A percentile compares a stretch with the other conserved stretches of the same genome.
phyloP scores from a whole-genome alignment of 2,329 filamentous ascomycete genomes.

The Stachybotrys elegans region DNA sequence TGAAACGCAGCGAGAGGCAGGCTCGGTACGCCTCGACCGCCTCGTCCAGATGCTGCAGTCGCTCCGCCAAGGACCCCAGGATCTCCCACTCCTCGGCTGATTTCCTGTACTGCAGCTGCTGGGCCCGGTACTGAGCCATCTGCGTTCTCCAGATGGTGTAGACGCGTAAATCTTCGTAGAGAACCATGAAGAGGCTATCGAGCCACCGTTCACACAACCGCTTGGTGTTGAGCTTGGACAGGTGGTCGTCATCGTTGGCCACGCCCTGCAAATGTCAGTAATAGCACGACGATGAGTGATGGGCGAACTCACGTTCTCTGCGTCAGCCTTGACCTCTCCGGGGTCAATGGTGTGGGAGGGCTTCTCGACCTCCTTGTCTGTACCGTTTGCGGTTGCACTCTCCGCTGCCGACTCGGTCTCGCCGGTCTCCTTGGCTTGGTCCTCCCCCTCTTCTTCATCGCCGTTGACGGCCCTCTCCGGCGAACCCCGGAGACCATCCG shows the following conservation, averaged over 20 bases:
- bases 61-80: constrained; percentile 83
- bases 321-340: constrained; percentile 69
- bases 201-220: constrained; percentile 96
- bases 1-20: constrained; percentile 84
- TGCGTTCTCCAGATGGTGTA: constrained; percentile 99
- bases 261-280: no score
- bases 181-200: constrained; percentile 97
- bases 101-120: constrained; percentile 94
- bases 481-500: constrained; percentile 68
- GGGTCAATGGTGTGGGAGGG: constrained; percentile 75
- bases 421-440: constrained; percentile 25
- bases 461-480: constrained; percentile 55
- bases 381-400: constrained; percentile 32
- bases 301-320: constrained; percentile 59
- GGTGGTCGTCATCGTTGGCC: constrained; percentile 62
- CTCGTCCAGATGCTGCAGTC: constrained; percentile 87
- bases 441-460: constrained; percentile 30
- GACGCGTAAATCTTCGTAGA: constrained; percentile 95
- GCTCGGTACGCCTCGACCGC: constrained; percentile 89
- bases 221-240: constrained; percentile 94
- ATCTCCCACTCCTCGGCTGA: constrained; percentile 98
- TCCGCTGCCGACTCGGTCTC: constrained; percentile 20
- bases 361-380: constrained; percentile 58
- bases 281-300: no score
- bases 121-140: constrained; percentile 90